These are phyloP conservation scores for Irpex lacteus DNA, from an alignment of 1,284 basidiomycete genomes.

Conservation along the genomic window DNA sequence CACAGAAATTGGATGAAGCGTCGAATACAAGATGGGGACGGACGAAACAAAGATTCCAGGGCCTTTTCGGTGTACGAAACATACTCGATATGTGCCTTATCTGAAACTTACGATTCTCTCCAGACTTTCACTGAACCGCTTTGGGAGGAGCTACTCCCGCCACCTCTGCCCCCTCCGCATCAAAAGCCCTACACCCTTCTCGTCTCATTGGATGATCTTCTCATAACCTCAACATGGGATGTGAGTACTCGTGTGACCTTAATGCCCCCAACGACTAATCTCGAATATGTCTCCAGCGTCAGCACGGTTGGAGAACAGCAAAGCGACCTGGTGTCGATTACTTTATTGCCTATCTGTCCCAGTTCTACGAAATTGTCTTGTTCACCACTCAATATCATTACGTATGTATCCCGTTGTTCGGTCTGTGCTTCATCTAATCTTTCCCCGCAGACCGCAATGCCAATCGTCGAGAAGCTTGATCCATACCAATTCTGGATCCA, in stretches of 20 bases:
- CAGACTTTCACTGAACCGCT: conserved; percentile 92
- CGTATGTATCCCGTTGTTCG: conserved; percentile 45
- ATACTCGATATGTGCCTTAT: conserved; percentile 11
- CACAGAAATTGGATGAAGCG: conserved; percentile 52
- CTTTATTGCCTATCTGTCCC: conserved; percentile 94
- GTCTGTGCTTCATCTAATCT: conserved; percentile 6
- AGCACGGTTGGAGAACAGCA: conserved; percentile 87
- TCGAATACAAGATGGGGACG: conserved; percentile 60
- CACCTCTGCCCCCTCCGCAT: conserved; percentile 80
- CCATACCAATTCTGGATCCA: conserved; percentile 88
- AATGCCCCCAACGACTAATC: background rate
- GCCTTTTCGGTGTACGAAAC: conserved; percentile 59
- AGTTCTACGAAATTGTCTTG: conserved; percentile 97
- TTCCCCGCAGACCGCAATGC: conserved; percentile 69
- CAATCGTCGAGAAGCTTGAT: conserved; percentile 94
- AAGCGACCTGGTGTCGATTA: conserved; percentile 97
- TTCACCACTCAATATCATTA: conserved; percentile 93
- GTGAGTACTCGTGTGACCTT: conserved; percentile 46
- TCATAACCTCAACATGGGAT: conserved; percentile 93
- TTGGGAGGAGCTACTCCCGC: conserved; percentile 90
- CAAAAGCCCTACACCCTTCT: conserved; percentile 92
- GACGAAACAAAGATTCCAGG: conserved; percentile 54
- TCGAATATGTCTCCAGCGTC: conserved; percentile 46
- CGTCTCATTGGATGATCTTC: conserved; percentile 89
- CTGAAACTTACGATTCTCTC: background rate